Percentiles rank a stretch among this genome's conserved stretches.
Conservation (phyloP, 2,329 filamentous ascomycete genomes). For the Botrytis cinerea region DNA sequence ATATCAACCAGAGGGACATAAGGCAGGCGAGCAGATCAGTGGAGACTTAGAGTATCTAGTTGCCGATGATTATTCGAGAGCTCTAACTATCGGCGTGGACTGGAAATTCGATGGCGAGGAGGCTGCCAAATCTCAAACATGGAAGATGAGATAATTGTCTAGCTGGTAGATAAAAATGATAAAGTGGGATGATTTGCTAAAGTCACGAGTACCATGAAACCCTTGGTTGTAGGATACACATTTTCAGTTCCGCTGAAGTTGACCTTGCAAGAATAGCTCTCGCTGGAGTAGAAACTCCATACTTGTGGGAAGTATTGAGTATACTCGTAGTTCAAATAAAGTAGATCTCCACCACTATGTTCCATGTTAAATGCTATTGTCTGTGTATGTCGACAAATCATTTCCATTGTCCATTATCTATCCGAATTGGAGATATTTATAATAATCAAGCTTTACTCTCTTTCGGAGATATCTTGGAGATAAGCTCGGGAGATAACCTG, state of each 20-base stretch:
- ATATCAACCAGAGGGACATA: conserved; percentile 49
- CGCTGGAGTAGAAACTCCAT: neutral
- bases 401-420: neutral
- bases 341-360: neutral
- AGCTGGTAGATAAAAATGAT: neutral
- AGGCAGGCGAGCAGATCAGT: conserved; percentile 58
- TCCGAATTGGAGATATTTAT: neutral
- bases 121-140: conserved; percentile 35
- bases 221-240: neutral
- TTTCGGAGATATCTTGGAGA: conserved; percentile 22
- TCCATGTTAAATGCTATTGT: neutral
- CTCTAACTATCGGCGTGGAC: conserved; percentile 62
- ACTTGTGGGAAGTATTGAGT: neutral
- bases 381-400: neutral
- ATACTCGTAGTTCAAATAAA: neutral
- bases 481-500: conserved; percentile 8
- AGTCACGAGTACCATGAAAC: neutral
- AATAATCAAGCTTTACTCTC: too few species aligned
- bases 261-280: neutral
- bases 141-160: conserved; percentile 40
- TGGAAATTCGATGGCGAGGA: conserved; percentile 51
- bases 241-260: neutral
- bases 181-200: neutral
- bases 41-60: conserved; percentile 73
- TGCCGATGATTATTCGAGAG: conserved; percentile 67